Evolutionary conservation across 2,329 filamentous ascomycete genomes (phyloP).

Genomic region (Curvularia verruculosa): DNA sequence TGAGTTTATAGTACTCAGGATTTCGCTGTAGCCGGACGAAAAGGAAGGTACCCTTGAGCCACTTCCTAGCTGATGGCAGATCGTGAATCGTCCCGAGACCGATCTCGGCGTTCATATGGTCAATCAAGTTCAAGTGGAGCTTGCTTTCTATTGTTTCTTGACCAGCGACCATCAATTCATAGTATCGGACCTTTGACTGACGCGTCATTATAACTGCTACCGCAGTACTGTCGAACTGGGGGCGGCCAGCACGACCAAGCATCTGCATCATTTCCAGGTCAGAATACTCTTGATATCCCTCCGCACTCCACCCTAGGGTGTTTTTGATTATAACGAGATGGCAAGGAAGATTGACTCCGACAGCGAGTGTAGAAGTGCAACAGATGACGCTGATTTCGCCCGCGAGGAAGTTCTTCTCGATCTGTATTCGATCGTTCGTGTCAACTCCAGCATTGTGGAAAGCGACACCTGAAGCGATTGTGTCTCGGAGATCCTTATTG

Average conservation of each 20-base stretch:
- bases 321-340: slow-evolving; percentile 85
- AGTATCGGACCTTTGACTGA: slow-evolving; percentile 66
- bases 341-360: slow-evolving; percentile 83
- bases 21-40: slow-evolving; percentile 75
- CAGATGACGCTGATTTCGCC: slow-evolving; percentile 82
- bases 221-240: slow-evolving; percentile 80
- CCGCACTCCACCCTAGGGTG: slow-evolving; percentile 66
- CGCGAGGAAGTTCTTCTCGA: slow-evolving; percentile 72
- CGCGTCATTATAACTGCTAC: slow-evolving; percentile 81
- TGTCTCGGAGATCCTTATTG: slow-evolving; percentile 65
- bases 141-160: slow-evolving; percentile 77
- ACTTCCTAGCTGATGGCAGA: slow-evolving; percentile 69
- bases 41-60: slow-evolving; percentile 79
- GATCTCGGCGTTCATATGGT: slow-evolving; percentile 85
- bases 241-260: slow-evolving; percentile 81
- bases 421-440: slow-evolving; percentile 64
- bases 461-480: slow-evolving; percentile 67
- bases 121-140: slow-evolving; percentile 78
- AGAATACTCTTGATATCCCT: slow-evolving; percentile 70
- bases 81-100: slow-evolving; percentile 74
- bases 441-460: slow-evolving; percentile 84
- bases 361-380: slow-evolving; percentile 83
- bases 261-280: slow-evolving; percentile 91
- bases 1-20: slow-evolving; percentile 71
- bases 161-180: slow-evolving; percentile 76